phyloP scores from a whole-genome alignment of 345 rosid species.

The Eucalyptus marginata region DNA sequence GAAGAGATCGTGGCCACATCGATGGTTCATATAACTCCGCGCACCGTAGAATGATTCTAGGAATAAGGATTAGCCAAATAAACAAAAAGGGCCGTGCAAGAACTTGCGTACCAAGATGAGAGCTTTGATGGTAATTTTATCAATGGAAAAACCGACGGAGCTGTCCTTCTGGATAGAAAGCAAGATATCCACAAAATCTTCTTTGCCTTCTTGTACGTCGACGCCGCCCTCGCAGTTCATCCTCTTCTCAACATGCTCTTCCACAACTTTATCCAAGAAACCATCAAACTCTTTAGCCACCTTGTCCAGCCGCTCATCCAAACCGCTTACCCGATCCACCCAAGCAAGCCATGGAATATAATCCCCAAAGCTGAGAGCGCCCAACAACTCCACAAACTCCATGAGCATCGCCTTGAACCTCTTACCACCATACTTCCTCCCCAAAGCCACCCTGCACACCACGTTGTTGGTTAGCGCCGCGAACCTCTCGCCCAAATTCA shows the following conservation, averaged over 20 bases:
- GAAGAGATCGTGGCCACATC: background rate
- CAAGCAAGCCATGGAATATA: constrained; percentile 46
- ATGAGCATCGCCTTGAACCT: constrained; percentile 12
- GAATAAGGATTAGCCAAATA: background rate
- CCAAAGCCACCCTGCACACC: constrained; percentile 31
- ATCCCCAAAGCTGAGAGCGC: constrained; percentile 20
- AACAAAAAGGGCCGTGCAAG: background rate
- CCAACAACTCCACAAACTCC: constrained; percentile 17
- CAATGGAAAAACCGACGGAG: background rate
- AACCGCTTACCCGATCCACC: constrained; percentile 13
- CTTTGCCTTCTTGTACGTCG: background rate
- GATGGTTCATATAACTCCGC: background rate
- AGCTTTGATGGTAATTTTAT: constrained; percentile 11
- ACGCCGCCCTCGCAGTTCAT: background rate
- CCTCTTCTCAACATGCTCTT: background rate
- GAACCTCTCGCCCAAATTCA: constrained; percentile 23
- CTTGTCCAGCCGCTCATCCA: constrained; percentile 3
- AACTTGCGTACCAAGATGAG: constrained; percentile 7
- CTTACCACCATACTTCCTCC: constrained; percentile 26
- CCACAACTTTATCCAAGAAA: constrained; percentile 8
- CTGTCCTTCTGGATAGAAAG: constrained; percentile 4
- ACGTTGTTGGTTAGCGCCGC: constrained; percentile 16
- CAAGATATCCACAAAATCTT: constrained; percentile 15
- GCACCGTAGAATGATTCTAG: background rate
- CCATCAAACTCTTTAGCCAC: constrained; percentile 4